Base-by-base conservation (phyloP, 352 stramenopile genomes). In the Phytophthora multivora region DNA sequence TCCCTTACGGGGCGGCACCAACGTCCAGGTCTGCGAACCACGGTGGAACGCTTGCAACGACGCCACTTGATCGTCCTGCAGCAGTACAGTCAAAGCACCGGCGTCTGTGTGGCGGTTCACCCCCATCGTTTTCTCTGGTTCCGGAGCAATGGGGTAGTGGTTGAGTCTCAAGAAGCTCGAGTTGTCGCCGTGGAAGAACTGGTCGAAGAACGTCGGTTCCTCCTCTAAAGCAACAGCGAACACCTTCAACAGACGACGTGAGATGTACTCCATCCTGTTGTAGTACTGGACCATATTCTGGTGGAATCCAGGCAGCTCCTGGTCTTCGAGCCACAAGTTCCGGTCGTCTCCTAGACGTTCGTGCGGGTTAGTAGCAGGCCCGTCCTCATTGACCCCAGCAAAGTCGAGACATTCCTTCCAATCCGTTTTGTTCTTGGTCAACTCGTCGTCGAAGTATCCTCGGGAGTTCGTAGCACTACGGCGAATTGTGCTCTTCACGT, bases 361-460 rank as follows among this genome's bases (percentile, higher is more conserved):
- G 42, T 78, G 59, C 46, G 83, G 61, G 25, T 89, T 60, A 15
- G 31, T 40, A 13, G 79, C 75, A 1, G 72, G 40, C 2, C 71
- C 73, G 28, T 86, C 74, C 28, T 88, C 79, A 15, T 60, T 39
- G 31, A 53, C 12, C 4, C 58, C 49, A 8, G 49, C 58, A 33
- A 66, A 53, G 79, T 97, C 93, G 11, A 97, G 73, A n/a, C 64
- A 74, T 58, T 98, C 84, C 51, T 98, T 98, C 88, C 90, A 97
- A 74, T 98, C 95, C 18, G 71, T 77, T 49, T 86, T 93, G 71
- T 96, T 90, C 75, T 98, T 98, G 41, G 95, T 98, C 25, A 98
- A 73, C 63, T 98, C 95, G 61, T 97, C 86, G 58, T 98, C 89
- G 73, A 97, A 98, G 69, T 89, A 98, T 26, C 95, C 95, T 52